Conservation (phyloP, 305 asterid genomes). For the Solanum hybrid region DNA sequence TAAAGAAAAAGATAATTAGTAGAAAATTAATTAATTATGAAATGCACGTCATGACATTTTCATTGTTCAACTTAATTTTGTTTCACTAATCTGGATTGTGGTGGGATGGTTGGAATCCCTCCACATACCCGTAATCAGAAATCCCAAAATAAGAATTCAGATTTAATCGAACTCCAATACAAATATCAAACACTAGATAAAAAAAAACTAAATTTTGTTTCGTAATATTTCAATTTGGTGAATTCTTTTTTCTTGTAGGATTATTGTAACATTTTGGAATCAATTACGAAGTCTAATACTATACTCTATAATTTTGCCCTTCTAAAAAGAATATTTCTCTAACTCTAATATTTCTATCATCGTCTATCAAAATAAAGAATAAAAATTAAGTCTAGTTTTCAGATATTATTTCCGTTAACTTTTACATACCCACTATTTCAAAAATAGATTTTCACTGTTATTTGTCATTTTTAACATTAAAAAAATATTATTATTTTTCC, state of each 20-base stretch:
- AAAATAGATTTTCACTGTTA: too few species aligned
- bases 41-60: background rate
- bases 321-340: background rate
- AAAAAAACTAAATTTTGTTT: background rate
- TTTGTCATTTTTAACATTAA: too few species aligned
- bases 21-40: background rate
- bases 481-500: background rate
- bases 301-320: background rate
- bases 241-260: background rate
- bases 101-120: background rate
- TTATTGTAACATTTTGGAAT: background rate
- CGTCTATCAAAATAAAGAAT: background rate
- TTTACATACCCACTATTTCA: fast-evolving
- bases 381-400: background rate
- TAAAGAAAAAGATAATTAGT: background rate
- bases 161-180: fast-evolving
- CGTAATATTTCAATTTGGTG: background rate
- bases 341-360: too few species aligned
- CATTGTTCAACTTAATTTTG: background rate
- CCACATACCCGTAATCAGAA: background rate
- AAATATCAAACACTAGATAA: fast-evolving
- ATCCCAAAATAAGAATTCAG: fast-evolving
- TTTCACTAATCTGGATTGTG: background rate
- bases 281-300: background rate
- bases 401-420: background rate